These are phyloP conservation scores for Cyberlindnera japonica DNA, from an alignment of 805 yeast genomes.

Conservation along the genomic window DNA sequence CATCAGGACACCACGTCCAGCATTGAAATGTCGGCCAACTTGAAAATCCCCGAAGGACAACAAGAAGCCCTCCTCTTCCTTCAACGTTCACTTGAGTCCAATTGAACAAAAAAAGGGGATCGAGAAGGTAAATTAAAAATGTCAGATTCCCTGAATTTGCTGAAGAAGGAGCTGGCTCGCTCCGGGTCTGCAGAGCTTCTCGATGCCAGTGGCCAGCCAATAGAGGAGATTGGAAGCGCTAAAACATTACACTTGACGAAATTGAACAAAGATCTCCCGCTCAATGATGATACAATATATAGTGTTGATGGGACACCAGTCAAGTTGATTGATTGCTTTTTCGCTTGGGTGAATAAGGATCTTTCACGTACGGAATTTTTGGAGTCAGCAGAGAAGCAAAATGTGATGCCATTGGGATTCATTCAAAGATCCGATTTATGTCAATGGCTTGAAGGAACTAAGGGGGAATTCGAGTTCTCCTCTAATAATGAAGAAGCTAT, in stretches of 20 bases:
- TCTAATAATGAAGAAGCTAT: background rate
- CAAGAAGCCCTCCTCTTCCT: too few species aligned
- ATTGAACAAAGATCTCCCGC: constrained; percentile 25
- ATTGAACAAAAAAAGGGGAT: background rate
- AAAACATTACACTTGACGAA: constrained; percentile 27
- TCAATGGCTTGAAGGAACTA: constrained; percentile 74
- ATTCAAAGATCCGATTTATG: constrained; percentile 81
- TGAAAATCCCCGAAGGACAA: too few species aligned
- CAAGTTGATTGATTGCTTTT: constrained; percentile 57
- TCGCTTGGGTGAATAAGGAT: constrained; percentile 76
- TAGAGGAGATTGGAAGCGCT: constrained; percentile 38
- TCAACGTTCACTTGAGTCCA: too few species aligned
- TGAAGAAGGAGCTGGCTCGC: constrained; percentile 30
- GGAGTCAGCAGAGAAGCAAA: constrained; percentile 59
- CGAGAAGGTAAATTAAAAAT: constrained; percentile 4
- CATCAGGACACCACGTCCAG: too few species aligned
- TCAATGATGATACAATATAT: constrained; percentile 53
- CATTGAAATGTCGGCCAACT: too few species aligned
- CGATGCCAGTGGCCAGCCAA: constrained; percentile 21
- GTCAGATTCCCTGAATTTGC: constrained; percentile 14
- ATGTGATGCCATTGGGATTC: constrained; percentile 71
- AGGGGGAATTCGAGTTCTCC: constrained; percentile 55
- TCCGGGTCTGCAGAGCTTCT: constrained; percentile 24
- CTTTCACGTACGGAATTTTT: constrained; percentile 79
- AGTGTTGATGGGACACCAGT: constrained; percentile 46